Evolutionary conservation across 495 filamentous ascomycete genomes (phyloP).

Genomic region (Penicillium fimorum): DNA sequence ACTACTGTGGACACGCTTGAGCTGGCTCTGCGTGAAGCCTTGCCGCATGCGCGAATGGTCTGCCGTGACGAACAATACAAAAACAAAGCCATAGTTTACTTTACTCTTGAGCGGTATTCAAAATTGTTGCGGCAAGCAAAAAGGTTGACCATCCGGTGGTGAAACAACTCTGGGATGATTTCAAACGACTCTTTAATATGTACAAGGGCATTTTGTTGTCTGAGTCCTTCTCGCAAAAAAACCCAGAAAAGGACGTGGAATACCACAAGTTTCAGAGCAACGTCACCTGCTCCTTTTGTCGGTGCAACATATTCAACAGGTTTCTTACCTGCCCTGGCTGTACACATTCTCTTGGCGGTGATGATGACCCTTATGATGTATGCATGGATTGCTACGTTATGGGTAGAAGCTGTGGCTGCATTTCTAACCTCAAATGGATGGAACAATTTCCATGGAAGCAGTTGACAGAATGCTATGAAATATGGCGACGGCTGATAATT

Average conservation of each 20-base stretch:
- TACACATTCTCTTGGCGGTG: slow-evolving; percentile 52
- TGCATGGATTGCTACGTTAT: slow-evolving; percentile 97
- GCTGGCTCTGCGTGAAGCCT: slow-evolving; percentile 77
- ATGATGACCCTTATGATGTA: slow-evolving; percentile 82
- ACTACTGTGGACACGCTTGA: slow-evolving; percentile 88
- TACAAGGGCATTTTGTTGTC: slow-evolving; percentile 76
- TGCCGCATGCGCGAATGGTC: slow-evolving; percentile 83
- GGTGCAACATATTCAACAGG: slow-evolving; percentile 95
- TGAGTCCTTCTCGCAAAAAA: slow-evolving; percentile 72
- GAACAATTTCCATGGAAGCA: slow-evolving; percentile 88
- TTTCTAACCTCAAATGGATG: slow-evolving; percentile 82
- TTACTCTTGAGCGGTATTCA: slow-evolving; percentile 75
- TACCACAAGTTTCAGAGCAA: slow-evolving; percentile 77
- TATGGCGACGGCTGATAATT: slow-evolving; percentile 75
- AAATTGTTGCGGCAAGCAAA: slow-evolving; percentile 53
- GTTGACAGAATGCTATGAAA: slow-evolving; percentile 73
- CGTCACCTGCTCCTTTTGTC: slow-evolving; percentile 92
- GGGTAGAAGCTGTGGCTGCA: slow-evolving; percentile 85
- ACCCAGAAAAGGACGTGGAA: slow-evolving; percentile 61
- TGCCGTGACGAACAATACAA: slow-evolving; percentile 99
- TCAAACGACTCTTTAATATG: slow-evolving; percentile 70
- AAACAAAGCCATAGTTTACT: slow-evolving; percentile 92
- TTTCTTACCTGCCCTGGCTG: slow-evolving; percentile 90
- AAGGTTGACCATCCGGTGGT: slow-evolving; percentile 50
- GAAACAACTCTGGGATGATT: slow-evolving; percentile 70